Evolutionary conservation across 108 stramenopile species (phyloP).

Genomic region (Nannochloropsis oceanica): DNA sequence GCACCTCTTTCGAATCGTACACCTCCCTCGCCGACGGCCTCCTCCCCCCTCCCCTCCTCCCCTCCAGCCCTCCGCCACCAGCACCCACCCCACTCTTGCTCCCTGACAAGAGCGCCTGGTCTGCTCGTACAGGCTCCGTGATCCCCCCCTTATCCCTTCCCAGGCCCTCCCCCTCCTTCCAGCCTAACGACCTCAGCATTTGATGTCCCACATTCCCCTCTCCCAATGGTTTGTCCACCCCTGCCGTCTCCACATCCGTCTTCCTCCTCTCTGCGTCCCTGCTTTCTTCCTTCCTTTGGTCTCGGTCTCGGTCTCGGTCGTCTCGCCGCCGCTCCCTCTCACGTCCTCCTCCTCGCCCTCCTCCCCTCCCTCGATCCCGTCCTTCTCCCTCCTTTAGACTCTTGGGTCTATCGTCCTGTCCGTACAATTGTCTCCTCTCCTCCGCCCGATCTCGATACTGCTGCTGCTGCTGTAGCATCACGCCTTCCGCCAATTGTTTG

Average conservation of each 20-base stretch:
- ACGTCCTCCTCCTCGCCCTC: background rate
- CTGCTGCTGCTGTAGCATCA: background rate
- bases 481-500: background rate
- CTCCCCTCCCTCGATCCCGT: background rate
- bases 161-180: background rate
- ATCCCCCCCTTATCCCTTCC: background rate
- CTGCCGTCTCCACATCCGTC: background rate
- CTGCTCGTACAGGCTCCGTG: background rate
- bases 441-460: background rate
- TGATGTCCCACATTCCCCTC: background rate
- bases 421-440: background rate
- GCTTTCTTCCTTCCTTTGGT: background rate
- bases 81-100: background rate
- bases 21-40: background rate
- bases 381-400: background rate
- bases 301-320: background rate
- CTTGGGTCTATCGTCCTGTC: background rate
- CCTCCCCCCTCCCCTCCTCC: background rate
- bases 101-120: background rate
- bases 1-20: background rate
- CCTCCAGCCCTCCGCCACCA: background rate
- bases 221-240: background rate
- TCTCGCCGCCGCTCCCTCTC: background rate
- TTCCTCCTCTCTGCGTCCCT: background rate
- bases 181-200: background rate